Evolutionary conservation across 2,329 filamentous ascomycete genomes (phyloP).

Genomic region (Aureobasidium melanogenum): DNA sequence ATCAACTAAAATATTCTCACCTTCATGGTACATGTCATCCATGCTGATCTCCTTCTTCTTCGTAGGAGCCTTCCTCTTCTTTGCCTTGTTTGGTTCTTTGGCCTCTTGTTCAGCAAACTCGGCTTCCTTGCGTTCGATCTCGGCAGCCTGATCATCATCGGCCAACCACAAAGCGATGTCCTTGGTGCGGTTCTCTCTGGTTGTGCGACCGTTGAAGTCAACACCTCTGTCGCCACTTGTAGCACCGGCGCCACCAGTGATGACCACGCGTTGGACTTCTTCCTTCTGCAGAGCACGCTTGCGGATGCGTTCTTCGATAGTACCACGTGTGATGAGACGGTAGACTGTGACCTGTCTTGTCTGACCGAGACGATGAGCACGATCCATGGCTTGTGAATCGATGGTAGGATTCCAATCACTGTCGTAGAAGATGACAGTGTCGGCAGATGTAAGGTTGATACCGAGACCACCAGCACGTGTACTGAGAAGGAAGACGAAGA

Average conservation of each 20-base stretch:
- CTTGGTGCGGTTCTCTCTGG: constrained; percentile 82
- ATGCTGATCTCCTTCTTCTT: constrained; percentile 62
- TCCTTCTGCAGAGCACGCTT: constrained; percentile 97
- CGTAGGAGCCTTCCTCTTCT: constrained; percentile 36
- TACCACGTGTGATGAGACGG: constrained; percentile 89
- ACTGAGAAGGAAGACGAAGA: constrained; percentile 93
- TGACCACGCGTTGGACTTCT: constrained; percentile 95
- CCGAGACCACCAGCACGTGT: constrained; percentile 95
- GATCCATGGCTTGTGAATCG: constrained; percentile 97
- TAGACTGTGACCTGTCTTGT: constrained; percentile 95
- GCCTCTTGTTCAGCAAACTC: constrained; percentile 64
- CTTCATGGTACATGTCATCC: constrained; percentile 99
- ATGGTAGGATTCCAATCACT: constrained; percentile 99
- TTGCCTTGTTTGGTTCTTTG: constrained; percentile 39
- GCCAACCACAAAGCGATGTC: constrained; percentile 99
- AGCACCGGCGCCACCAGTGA: constrained; percentile 71
- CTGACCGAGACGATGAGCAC: constrained; percentile 93
- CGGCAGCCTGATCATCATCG: constrained; percentile 89
- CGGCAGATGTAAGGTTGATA: constrained; percentile 92
- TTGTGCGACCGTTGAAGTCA: constrained; percentile 86
- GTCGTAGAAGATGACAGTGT: constrained; percentile 99
- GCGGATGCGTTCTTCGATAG: constrained; percentile 95
- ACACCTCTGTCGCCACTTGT: constrained; percentile 47
- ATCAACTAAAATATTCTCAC: constrained; percentile 48
- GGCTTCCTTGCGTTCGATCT: constrained; percentile 87